Evolutionary conservation across 1,139 yeast species (phyloP).

Genomic region (Blastobotrys capitulatus): DNA sequence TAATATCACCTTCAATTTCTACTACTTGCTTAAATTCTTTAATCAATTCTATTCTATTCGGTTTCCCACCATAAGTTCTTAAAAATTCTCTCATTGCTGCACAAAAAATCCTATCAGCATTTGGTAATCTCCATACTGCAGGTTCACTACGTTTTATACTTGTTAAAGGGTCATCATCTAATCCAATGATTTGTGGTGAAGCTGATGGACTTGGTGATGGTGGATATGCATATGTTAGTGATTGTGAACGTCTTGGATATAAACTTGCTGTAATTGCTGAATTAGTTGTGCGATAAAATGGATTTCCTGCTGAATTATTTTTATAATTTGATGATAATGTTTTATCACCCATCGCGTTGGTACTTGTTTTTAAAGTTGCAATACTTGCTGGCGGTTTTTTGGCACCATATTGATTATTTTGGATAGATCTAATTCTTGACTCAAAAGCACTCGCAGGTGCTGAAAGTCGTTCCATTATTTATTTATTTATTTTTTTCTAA

Average conservation of each 20-base stretch:
- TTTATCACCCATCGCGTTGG: neutral
- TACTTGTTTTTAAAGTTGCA: neutral
- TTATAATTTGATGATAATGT: neutral
- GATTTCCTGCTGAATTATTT: conserved; percentile 1
- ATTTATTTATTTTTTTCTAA: neutral
- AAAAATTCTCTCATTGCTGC: conserved; percentile 1
- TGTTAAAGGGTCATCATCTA: neutral
- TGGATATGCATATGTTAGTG: neutral
- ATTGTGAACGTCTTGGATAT: neutral
- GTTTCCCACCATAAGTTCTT: conserved; percentile 1
- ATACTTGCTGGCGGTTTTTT: neutral
- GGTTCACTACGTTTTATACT: neutral
- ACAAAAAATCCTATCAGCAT: conserved; percentile 2
- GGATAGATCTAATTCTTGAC: neutral
- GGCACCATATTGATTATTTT: neutral
- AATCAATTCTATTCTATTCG: conserved; percentile 2
- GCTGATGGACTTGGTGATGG: conserved; percentile 4
- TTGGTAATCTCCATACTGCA: conserved; percentile 3
- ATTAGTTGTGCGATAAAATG: conserved; percentile 1
- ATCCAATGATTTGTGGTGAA: conserved; percentile 1
- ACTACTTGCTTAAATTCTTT: neutral
- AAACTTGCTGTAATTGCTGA: neutral
- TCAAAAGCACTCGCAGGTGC: neutral
- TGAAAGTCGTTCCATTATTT: neutral
- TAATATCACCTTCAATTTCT: neutral